phyloP scores from a whole-genome alignment of 148 eudicot species.

The Chenopodium formosanum region DNA sequence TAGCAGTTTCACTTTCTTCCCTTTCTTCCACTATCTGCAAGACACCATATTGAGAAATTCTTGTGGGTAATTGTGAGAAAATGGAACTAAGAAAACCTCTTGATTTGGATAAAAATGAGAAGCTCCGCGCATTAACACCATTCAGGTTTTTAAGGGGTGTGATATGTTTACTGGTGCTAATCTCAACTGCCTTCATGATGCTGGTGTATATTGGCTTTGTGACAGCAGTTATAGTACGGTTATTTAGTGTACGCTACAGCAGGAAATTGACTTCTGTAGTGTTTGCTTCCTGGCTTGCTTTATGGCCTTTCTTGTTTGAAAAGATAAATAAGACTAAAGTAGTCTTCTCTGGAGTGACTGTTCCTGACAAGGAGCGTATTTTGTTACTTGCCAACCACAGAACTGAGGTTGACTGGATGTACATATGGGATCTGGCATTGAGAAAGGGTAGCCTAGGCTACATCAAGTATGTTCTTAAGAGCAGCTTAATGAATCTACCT shows the following conservation, averaged over 20 bases:
- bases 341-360: constrained; percentile 72
- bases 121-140: constrained; percentile 51
- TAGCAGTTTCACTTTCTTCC: too few species aligned
- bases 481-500: constrained; percentile 88
- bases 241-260: constrained; percentile 78
- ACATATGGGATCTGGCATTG: constrained; percentile 92
- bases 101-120: constrained; percentile 21
- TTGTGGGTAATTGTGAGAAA: constrained; percentile 13
- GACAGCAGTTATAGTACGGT: constrained; percentile 50
- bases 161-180: constrained; percentile 61
- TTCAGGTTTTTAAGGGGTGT: constrained; percentile 55
- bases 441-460: constrained; percentile 66
- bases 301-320: constrained; percentile 90
- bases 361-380: constrained; percentile 57
- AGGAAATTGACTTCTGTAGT: constrained; percentile 58
- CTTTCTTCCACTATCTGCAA: not conserved
- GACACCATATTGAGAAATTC: not conserved
- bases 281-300: constrained; percentile 78
- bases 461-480: constrained; percentile 84
- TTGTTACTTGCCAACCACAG: constrained; percentile 85
- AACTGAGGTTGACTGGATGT: constrained; percentile 99
- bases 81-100: constrained; percentile 50
- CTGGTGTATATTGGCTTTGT: constrained; percentile 60
- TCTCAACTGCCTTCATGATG: constrained; percentile 74
- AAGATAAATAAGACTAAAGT: constrained; percentile 81